These are phyloP conservation scores for Tuber calosporum DNA, from an alignment of 495 filamentous ascomycete genomes.

Conservation along the genomic window DNA sequence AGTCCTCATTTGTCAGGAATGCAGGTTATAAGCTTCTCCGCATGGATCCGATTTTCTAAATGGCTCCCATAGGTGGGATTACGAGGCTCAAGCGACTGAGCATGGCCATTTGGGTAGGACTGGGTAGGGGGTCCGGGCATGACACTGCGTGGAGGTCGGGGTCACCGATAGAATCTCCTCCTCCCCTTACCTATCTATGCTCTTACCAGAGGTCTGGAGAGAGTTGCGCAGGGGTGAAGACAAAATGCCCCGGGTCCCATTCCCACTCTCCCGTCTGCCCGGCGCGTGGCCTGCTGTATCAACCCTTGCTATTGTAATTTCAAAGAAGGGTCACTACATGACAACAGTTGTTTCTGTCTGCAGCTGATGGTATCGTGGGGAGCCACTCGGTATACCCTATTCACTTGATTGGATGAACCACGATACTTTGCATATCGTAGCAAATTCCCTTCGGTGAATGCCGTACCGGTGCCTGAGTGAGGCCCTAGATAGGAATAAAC, in stretches of 20 bases:
- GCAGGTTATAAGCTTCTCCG: not conserved
- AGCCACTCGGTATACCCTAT: not conserved
- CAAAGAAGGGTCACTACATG: not conserved
- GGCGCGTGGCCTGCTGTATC: not conserved
- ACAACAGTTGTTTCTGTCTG: not conserved
- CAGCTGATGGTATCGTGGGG: not conserved
- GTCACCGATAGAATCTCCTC: not conserved
- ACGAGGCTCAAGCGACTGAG: not conserved
- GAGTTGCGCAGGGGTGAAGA: not conserved
- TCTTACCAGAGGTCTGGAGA: not conserved
- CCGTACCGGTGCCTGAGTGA: not conserved
- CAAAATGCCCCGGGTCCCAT: not conserved
- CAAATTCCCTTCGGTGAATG: not conserved
- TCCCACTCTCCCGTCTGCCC: not conserved
- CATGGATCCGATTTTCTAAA: not conserved
- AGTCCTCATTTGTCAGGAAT: not conserved
- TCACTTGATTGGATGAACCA: not conserved
- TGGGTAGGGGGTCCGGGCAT: not conserved
- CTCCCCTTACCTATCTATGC: not conserved
- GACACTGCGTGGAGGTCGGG: not conserved
- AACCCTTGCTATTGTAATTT: not conserved
- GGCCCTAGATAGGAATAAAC: not conserved
- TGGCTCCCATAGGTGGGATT: not conserved
- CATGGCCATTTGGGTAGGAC: not conserved
- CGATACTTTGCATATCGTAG: not conserved